A percentile compares a stretch with the other conserved stretches of the same genome.
Evolutionary conservation across 2,329 filamentous ascomycete genomes (phyloP).

Genomic region (Emydomyces testavorans): DNA sequence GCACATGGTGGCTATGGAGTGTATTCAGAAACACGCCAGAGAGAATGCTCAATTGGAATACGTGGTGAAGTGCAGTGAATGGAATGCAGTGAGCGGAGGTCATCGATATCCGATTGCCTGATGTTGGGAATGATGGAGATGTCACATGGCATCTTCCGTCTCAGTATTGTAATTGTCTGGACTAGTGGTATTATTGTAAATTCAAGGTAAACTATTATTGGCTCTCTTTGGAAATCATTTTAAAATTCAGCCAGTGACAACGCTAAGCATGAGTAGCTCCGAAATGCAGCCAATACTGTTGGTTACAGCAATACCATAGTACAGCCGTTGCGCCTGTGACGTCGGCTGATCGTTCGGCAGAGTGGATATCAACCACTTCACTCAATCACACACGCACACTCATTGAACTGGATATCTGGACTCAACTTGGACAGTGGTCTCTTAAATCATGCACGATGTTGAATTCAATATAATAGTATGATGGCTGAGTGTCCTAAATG

Average conservation of each 20-base stretch:
- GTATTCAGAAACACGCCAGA: too few species aligned
- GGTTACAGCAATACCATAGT: neutral
- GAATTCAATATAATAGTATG: neutral
- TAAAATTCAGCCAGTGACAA: neutral
- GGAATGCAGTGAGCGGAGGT: neutral
- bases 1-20: constrained; percentile 20
- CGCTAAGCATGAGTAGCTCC: neutral
- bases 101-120: neutral
- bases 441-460: neutral
- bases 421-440: neutral
- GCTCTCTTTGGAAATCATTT: neutral
- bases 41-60: neutral
- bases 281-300: neutral
- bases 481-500: neutral
- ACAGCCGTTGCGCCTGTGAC: constrained; percentile 6
- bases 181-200: neutral
- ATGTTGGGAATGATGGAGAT: neutral
- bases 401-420: neutral
- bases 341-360: neutral
- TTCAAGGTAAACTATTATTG: neutral
- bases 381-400: neutral
- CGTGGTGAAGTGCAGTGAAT: neutral
- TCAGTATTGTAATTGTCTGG: neutral
- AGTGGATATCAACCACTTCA: neutral
- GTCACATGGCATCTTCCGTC: constrained; percentile 3